phyloP scores from a whole-genome alignment of 176 grass and related monocot genomes.

The Guadua angustifolia region DNA sequence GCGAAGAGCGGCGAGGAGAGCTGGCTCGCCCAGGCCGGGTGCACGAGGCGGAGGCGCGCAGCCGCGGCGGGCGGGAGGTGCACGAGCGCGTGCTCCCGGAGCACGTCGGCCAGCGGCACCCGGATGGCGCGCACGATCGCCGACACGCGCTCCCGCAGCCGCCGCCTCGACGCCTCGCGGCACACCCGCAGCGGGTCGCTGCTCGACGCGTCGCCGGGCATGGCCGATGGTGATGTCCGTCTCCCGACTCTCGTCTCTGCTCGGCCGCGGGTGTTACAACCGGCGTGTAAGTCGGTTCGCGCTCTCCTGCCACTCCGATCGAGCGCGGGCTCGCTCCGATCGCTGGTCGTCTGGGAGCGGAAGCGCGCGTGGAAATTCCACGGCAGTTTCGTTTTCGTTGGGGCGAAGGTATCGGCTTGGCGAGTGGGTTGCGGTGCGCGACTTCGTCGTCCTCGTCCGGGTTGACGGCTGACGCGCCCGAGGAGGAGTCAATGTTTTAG shows the following conservation, averaged over 20 bases:
- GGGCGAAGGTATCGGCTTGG: not conserved
- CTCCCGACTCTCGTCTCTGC: not conserved
- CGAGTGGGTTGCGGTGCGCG: not conserved
- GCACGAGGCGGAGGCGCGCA: slow-evolving; percentile 48
- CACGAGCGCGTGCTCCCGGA: slow-evolving; percentile 52
- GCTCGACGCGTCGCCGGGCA: slow-evolving; percentile 12
- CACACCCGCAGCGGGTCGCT: not conserved
- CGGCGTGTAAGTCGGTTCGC: not conserved
- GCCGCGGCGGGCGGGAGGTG: slow-evolving; percentile 40
- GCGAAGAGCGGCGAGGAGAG: slow-evolving; percentile 61
- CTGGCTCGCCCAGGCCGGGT: slow-evolving; percentile 37
- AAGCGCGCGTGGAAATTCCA: not conserved
- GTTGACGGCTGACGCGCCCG: slow-evolving; percentile 9
- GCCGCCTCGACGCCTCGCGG: not conserved
- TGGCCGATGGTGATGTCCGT: not conserved
- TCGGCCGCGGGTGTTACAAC: not conserved
- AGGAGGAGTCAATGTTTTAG: too few relatives aligned
- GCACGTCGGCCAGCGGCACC: slow-evolving; percentile 47
- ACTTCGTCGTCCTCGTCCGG: not conserved
- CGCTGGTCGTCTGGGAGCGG: not conserved
- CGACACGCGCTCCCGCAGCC: not conserved
- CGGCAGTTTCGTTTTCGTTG: not conserved
- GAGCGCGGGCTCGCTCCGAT: not conserved
- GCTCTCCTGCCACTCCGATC: not conserved
- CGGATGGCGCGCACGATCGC: not conserved